Evolutionary conservation across 345 rosid species (phyloP), one percentile per base, ranked within the genome.

Genomic region (Passiflora organensis): DNA sequence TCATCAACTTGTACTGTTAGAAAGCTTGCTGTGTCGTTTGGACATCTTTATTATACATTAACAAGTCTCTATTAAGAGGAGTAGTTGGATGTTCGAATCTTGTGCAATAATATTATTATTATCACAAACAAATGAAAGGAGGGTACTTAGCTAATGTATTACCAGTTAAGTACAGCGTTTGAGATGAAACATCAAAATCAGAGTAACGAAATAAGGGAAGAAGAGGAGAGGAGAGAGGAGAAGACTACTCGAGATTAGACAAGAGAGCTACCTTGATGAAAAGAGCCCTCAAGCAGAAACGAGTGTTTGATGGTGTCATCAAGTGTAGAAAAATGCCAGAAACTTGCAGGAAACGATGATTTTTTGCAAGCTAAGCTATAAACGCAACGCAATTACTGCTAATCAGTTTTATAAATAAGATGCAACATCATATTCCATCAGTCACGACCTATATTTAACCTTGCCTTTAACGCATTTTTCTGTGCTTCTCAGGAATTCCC

Each of bases 331-430:
- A n/a, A n/a, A n/a, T n/a, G n/a, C n/a, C 17, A 48, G 36, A 19
- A 42, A 59, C 22, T 18, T 20, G 39, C 62, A 56, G 42, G 2
- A 39, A 10, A 20, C 22, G 53, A 69, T 68, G 75, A 67, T 64
- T 57, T n/a, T 63, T 67, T 80, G 84, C 73, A 74, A 79, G 74
- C 76, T 51, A 74, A 71, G 76, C 57, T 56, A 72, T 38, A n/a
- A n/a, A n/a, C n/a, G n/a, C n/a, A 48, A 44, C 47, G 17, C 25
- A 48, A n/a, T n/a, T n/a, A 39, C 56, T 24, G 34, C 58, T 60
- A 41, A 65, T 53, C 62, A 58, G 20, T 62, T 53, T 62, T 36
- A 44, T 46, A 6, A 54, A 52, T 47, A 68, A 73, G 78, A 68
- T 79, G 73, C 39, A 22, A 70, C 36, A 79, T 79, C 83, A 17